Evolutionary conservation across 257 asterid species (phyloP).

Genomic region (Solanum pimpinellifolium): DNA sequence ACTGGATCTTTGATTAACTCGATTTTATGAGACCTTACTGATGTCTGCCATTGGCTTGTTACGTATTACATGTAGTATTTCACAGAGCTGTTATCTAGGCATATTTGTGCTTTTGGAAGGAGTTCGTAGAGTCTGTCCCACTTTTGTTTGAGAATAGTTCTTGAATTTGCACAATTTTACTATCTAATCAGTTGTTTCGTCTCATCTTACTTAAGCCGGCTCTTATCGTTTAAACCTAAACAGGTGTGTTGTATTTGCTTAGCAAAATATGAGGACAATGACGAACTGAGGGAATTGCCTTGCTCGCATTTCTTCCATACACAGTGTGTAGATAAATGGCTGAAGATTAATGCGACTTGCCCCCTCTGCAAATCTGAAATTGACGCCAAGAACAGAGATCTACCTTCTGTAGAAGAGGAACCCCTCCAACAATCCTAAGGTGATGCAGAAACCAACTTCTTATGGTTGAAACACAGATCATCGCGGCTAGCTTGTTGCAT

Average conservation of each 20-base stretch:
- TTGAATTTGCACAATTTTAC: neutral
- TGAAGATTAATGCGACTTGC: conserved; percentile 29
- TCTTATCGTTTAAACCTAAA: neutral
- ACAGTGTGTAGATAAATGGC: conserved; percentile 34
- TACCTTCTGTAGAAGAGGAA: conserved; percentile 7
- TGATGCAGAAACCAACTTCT: neutral
- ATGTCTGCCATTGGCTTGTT: neutral
- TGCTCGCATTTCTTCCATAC: conserved; percentile 36
- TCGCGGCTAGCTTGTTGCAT: neutral
- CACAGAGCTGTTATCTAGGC: neutral
- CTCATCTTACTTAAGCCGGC: neutral
- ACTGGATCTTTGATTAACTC: neutral
- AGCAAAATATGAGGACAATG: conserved; percentile 26
- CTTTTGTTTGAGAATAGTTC: neutral
- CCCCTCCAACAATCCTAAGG: conserved; percentile 9
- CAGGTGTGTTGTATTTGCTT: conserved; percentile 36
- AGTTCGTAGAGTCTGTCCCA: neutral
- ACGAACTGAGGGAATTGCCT: conserved; percentile 32
- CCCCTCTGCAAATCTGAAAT: conserved; percentile 33
- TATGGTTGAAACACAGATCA: neutral
- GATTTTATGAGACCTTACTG: neutral
- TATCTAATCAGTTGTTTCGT: neutral
- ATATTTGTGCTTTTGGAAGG: neutral
- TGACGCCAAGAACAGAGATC: conserved; percentile 2
- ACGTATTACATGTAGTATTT: neutral